These are phyloP conservation scores for Zymoseptoria crescenta DNA, from an alignment of 2,329 filamentous ascomycete species.

Conservation along the genomic window DNA sequence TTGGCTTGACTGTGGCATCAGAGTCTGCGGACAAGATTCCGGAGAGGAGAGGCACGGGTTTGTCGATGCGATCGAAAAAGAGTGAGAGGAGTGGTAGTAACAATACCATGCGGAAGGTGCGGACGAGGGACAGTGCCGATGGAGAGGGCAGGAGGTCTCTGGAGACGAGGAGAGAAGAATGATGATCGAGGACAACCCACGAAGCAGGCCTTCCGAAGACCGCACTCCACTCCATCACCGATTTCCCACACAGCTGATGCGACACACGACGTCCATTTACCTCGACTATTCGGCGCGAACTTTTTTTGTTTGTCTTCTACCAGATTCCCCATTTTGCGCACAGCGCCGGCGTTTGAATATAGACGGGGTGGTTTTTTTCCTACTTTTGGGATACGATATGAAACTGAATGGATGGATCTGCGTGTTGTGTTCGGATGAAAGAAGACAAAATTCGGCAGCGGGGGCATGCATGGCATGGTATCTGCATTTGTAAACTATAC, in stretches of 20 bases:
- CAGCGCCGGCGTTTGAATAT: background rate
- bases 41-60: constrained; percentile 20
- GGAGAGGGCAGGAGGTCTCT: constrained; percentile 13
- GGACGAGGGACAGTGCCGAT: constrained; percentile 24
- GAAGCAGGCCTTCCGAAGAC: background rate
- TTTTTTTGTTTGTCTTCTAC: background rate
- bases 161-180: constrained; percentile 17
- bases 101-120: constrained; percentile 44
- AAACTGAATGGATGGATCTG: background rate
- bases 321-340: background rate
- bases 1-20: constrained; percentile 4
- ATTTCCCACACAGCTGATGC: background rate
- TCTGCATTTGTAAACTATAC: background rate
- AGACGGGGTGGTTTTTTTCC: background rate
- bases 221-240: background rate
- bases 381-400: background rate
- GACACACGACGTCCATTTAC: background rate
- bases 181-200: background rate
- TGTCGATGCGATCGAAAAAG: constrained; percentile 31
- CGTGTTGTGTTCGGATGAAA: background rate
- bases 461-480: background rate
- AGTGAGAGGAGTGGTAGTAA: constrained; percentile 42
- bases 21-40: constrained; percentile 16
- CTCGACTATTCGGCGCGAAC: background rate
- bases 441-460: background rate